These are phyloP conservation scores for Cryphonectria japonica DNA, from an alignment of 2,329 filamentous ascomycete species.

Conservation along the genomic window DNA sequence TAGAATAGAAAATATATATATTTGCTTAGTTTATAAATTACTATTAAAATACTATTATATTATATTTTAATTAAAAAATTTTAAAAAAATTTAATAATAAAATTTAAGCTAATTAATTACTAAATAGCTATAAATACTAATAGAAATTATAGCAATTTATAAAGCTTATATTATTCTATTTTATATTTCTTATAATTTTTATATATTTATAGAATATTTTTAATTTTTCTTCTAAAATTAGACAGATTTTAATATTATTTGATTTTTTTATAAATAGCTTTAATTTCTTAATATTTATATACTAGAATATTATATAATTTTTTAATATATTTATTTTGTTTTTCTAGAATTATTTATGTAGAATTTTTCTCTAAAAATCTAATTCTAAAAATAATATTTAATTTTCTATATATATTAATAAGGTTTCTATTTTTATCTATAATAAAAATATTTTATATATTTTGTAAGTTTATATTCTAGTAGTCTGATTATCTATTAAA, in stretches of 20 bases:
- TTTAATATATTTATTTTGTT: no score
- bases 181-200: not conserved
- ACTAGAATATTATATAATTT: no score
- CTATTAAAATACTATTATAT: not conserved
- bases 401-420: no score
- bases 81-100: slow-evolving; percentile 20
- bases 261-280: no score
- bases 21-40: not conserved
- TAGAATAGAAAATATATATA: not conserved
- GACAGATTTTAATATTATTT: not conserved
- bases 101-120: slow-evolving; percentile 18
- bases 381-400: no score
- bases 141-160: not conserved
- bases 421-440: no score
- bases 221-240: not conserved
- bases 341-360: no score
- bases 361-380: no score
- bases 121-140: not conserved
- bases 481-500: no score
- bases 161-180: slow-evolving; percentile 14
- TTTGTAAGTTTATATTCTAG: no score
- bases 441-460: no score
- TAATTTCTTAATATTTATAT: no score
- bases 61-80: slow-evolving; percentile 4
- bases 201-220: not conserved